phyloP scores from a whole-genome alignment of 208 protist species.

The Acanthamoeba royreba region DNA sequence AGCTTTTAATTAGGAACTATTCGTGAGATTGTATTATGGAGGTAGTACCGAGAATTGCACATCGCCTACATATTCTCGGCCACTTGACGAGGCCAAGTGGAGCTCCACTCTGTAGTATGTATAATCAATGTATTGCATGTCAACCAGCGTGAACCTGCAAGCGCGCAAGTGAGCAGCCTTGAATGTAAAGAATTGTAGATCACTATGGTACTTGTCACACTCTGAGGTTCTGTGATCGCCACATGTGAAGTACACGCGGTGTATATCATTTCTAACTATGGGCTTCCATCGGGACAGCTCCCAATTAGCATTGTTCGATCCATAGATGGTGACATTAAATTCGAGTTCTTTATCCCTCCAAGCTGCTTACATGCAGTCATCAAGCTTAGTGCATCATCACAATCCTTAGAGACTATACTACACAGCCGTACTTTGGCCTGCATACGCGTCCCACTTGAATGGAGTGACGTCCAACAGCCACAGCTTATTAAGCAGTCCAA shows the following conservation, averaged over 20 bases:
- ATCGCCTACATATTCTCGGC: neutral
- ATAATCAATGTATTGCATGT: conserved; percentile 42
- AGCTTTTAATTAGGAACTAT: neutral
- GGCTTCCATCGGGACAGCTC: neutral
- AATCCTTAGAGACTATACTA: no score
- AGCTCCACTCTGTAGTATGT: neutral
- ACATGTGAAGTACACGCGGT: neutral
- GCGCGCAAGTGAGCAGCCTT: no score
- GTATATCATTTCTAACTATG: neutral
- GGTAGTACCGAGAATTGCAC: conserved; percentile 36
- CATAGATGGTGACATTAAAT: neutral
- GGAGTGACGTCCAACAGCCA: conserved; percentile 41
- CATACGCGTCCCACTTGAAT: neutral
- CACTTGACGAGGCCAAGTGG: neutral
- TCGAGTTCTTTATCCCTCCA: neutral
- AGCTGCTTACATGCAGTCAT: no score
- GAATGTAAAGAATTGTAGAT: neutral
- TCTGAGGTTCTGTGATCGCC: neutral
- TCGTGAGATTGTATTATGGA: neutral
- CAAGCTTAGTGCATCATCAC: no score
- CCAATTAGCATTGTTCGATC: neutral
- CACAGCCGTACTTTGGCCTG: neutral
- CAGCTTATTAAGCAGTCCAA: conserved; percentile 25
- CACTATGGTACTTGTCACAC: neutral
- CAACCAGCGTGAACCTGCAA: conserved; percentile 23